A percentile compares a stretch with the other conserved stretches of the same genome.
Conservation (phyloP, 352 stramenopile genomes). For the Elongisporangium senticosum region DNA sequence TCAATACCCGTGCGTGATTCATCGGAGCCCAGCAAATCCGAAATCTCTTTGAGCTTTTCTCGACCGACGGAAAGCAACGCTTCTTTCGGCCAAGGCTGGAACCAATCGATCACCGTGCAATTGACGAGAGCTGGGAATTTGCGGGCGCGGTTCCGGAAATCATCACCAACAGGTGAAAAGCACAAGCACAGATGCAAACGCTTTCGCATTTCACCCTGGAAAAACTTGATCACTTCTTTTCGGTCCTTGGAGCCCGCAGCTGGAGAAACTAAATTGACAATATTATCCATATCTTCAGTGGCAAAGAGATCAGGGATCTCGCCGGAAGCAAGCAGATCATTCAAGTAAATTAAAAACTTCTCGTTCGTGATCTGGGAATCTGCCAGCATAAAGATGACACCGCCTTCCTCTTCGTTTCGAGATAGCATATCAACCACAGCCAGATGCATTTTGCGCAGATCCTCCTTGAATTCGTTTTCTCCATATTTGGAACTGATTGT, state of each 20-base stretch:
- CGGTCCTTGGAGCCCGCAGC: constrained; percentile 82
- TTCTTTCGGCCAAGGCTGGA: constrained; percentile 92
- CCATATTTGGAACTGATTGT: constrained; percentile 93
- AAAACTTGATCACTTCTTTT: constrained; percentile 93
- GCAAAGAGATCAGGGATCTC: constrained; percentile 94
- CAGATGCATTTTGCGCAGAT: constrained; percentile 93
- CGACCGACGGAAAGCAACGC: constrained; percentile 89
- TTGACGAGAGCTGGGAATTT: constrained; percentile 96
- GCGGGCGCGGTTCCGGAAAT: constrained; percentile 90
- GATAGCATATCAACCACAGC: constrained; percentile 90
- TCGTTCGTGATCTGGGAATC: constrained; percentile 97
- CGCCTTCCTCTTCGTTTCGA: constrained; percentile 76
- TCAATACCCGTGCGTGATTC: constrained; percentile 86
- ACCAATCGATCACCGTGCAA: constrained; percentile 95
- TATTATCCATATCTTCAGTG: constrained; percentile 92
- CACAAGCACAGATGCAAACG: constrained; percentile 93
- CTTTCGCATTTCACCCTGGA: constrained; percentile 92
- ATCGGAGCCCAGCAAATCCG: constrained; percentile 76
- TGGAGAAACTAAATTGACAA: constrained; percentile 83
- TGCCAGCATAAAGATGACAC: constrained; percentile 93
- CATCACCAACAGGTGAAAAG: constrained; percentile 94
- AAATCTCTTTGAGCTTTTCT: constrained; percentile 84
- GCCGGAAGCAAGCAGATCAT: constrained; percentile 91
- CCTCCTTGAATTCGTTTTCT: constrained; percentile 96
- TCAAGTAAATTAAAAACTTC: constrained; percentile 95